phyloP scores from a whole-genome alignment of 352 stramenopile species.

The Phytophthora sansomeana region DNA sequence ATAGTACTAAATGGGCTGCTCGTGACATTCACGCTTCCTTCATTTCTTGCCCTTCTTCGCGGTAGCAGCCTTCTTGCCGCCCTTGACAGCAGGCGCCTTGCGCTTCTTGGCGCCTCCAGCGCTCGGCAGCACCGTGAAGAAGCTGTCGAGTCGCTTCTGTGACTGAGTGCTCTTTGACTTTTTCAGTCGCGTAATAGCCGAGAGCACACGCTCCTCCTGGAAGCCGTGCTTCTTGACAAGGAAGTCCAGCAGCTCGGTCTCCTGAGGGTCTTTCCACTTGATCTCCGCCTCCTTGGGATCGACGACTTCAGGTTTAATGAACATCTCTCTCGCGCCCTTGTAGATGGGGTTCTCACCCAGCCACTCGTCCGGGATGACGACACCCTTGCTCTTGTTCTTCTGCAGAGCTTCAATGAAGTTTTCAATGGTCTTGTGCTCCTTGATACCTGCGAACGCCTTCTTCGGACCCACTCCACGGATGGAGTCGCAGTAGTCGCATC shows the following conservation, averaged over 20 bases:
- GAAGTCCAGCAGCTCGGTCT: constrained; percentile 93
- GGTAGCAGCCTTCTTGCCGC: constrained; percentile 33
- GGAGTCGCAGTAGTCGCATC: constrained; percentile 99
- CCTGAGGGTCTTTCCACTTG: constrained; percentile 95
- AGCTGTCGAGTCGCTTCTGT: constrained; percentile 97
- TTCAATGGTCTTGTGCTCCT: constrained; percentile 96
- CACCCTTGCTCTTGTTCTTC: constrained; percentile 84
- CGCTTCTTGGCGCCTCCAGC: constrained; percentile 60
- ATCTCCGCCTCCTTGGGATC: constrained; percentile 82
- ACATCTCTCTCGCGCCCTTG: constrained; percentile 94
- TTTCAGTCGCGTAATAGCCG: constrained; percentile 95
- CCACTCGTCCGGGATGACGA: constrained; percentile 88
- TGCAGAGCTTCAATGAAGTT: constrained; percentile 93
- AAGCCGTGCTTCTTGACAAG: constrained; percentile 98
- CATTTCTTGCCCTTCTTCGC: constrained; percentile 80
- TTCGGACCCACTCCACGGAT: constrained; percentile 98
- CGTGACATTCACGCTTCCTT: not conserved
- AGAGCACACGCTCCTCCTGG: constrained; percentile 93
- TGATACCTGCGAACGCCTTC: constrained; percentile 97
- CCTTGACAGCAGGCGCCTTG: constrained; percentile 57
- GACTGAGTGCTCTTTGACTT: constrained; percentile 95
- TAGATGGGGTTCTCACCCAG: constrained; percentile 92
- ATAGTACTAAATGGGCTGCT: constrained; percentile 24
- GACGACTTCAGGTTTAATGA: constrained; percentile 84
- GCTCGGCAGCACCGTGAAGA: constrained; percentile 92